A percentile compares a stretch with the other conserved stretches of the same genome.
phyloP scores from a whole-genome alignment of 176 grass and related monocot genomes.

The Echinochloa phyllopogon region DNA sequence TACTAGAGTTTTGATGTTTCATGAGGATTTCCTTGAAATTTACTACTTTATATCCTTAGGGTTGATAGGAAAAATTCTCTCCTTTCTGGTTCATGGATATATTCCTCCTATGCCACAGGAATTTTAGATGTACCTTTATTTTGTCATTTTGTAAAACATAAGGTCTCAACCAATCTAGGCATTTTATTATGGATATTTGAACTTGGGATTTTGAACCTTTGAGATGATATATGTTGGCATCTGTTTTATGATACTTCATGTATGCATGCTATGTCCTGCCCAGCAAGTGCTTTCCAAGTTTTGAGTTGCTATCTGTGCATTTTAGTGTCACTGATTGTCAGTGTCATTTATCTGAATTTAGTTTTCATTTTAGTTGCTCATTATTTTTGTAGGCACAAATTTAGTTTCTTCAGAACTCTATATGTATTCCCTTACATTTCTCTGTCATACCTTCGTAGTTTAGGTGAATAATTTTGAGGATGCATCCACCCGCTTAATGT shows the following conservation, averaged over 20 bases:
- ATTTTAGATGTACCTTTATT: neutral
- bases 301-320: neutral
- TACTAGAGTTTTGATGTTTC: neutral
- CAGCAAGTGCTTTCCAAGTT: neutral
- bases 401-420: neutral
- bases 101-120: neutral
- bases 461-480: conserved; percentile 4
- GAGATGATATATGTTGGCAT: neutral
- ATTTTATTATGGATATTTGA: neutral
- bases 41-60: neutral
- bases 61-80: neutral
- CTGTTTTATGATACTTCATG: neutral
- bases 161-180: neutral
- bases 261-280: neutral
- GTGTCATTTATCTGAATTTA: conserved; percentile 27
- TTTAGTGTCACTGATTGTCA: neutral
- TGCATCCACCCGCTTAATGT: neutral
- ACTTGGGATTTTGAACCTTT: neutral
- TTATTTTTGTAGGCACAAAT: neutral
- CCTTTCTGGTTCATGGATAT: neutral
- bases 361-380: neutral
- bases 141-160: neutral
- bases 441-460: conserved; percentile 5
- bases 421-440: neutral
- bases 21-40: neutral